Conservation (phyloP, 768 basidiomycete species). For the Lentinula sp. region DNA sequence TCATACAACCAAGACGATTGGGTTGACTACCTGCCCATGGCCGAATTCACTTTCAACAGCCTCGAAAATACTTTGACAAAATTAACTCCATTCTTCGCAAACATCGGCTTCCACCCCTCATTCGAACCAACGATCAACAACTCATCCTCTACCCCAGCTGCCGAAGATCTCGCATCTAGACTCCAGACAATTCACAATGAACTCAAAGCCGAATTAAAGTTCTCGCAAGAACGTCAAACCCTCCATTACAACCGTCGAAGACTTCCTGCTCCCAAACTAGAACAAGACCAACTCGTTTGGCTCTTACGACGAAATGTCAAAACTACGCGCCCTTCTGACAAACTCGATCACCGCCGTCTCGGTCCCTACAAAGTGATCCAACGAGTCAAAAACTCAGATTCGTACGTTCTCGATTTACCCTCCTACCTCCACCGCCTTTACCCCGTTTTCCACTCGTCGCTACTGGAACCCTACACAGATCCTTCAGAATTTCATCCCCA, state of each 20-base stretch:
- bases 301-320: constrained; percentile 15
- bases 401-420: constrained; percentile 15
- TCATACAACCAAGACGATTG: constrained; percentile 37
- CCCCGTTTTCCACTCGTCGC: constrained; percentile 21
- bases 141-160: background rate
- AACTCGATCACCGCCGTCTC: constrained; percentile 15
- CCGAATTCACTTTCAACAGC: constrained; percentile 38
- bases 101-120: constrained; percentile 11
- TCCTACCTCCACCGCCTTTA: constrained; percentile 15
- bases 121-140: too few relatives aligned
- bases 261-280: constrained; percentile 8
- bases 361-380: constrained; percentile 11
- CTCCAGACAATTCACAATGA: constrained; percentile 12
- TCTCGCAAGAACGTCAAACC: constrained; percentile 8
- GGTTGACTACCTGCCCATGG: constrained; percentile 31
- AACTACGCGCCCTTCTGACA: constrained; percentile 17
- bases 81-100: constrained; percentile 30
- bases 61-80: constrained; percentile 23
- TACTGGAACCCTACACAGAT: constrained; percentile 9
- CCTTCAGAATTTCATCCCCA: background rate
- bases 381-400: constrained; percentile 4
- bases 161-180: constrained; percentile 4
- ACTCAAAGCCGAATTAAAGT: constrained; percentile 8
- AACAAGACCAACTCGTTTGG: constrained; percentile 13
- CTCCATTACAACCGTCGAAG: constrained; percentile 4